A percentile compares a stretch with the other conserved stretches of the same genome.
phyloP scores from a whole-genome alignment of 352 stramenopile species.

The Discostella stelligera region DNA sequence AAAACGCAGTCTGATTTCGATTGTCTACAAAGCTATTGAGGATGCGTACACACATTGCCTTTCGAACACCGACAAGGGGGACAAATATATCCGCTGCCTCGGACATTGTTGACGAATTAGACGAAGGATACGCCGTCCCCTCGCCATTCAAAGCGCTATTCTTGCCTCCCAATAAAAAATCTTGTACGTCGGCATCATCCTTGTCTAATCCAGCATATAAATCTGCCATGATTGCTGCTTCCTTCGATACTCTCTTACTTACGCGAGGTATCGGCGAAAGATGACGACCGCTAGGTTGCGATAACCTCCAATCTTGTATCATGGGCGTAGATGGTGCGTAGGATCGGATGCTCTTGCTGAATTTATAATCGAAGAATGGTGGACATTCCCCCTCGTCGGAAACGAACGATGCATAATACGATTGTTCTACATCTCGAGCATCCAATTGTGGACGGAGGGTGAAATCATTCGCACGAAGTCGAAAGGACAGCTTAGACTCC shows the following conservation, averaged over 20 bases:
- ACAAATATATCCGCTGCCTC: conserved; percentile 50
- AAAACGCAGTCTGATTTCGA: conserved; percentile 61
- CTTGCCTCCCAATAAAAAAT: conserved; percentile 35
- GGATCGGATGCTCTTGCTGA: conserved; percentile 36
- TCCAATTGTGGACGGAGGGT: conserved; percentile 48
- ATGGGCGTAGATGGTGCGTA: conserved; percentile 62
- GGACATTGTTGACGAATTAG: conserved; percentile 6
- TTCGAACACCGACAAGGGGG: conserved; percentile 66
- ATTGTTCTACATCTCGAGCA: conserved; percentile 53
- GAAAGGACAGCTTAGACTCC: conserved; percentile 65
- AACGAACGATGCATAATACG: conserved; percentile 45
- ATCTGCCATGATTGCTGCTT: conserved; percentile 44
- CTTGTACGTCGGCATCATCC: conserved; percentile 44
- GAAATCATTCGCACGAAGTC: conserved; percentile 35
- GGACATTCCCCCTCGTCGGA: conserved; percentile 36
- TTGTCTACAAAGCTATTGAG: conserved; percentile 72
- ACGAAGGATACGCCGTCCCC: not conserved
- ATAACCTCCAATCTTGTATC: conserved; percentile 48
- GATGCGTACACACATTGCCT: conserved; percentile 70
- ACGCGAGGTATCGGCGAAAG: conserved; percentile 9
- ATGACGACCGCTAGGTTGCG: conserved; percentile 6
- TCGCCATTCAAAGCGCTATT: conserved; percentile 11
- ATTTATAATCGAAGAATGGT: conserved; percentile 48
- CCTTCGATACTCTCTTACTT: conserved; percentile 21
- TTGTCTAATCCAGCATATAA: conserved; percentile 47